Base-by-base conservation (phyloP, 1,139 yeast species). In the Yamadazyma mexicana region DNA sequence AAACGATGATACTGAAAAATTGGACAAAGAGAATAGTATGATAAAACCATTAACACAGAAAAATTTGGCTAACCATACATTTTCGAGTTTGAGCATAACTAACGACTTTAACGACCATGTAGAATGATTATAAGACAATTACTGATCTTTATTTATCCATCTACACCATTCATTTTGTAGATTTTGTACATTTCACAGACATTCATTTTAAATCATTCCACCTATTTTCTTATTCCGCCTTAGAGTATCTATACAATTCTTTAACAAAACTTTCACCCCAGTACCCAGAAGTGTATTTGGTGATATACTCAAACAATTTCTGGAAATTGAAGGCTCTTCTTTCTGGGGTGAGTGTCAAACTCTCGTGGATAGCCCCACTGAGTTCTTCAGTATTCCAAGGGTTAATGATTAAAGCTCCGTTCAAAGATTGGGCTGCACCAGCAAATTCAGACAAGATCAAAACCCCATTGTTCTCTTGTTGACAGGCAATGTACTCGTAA, bases 301-400 rank as follows among this genome's bases (percentile, higher is more conserved):
- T 79, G 49, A 92, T 88, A 59, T 92, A 92, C 46, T 77, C 80
- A 69, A 87, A 88, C 60, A 92, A 73, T 62, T 87, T 87, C 40
- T 82, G 76, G 66, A 89, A 92, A 56, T 89, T 91, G 16, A 82
- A 78, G 27, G 67, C 74, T 53, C 80, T 79, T 71, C 87, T 87
- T 53, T 88, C 97, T 28, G 77, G 79, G 2, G 95, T 87, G 60
- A 92, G 67, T 0, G 96, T 88, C 54, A 92, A 73, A 31, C 96
- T 84, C 58, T 91, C 97, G 54, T 83, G 75, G 42, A 92, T 85
- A 2, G 98, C 85, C 35, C 79, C 86, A 26, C 95, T 81, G 56
- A 92, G 66, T 52, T 94, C 98, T 52, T 94, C 98, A 14, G 92
- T 91, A 61, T 91, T 92, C 99, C 99, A 92, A 3, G 99, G 99